Percentiles rank a stretch among this genome's conserved stretches.
These are phyloP conservation scores for Trichoderma arundinaceum DNA, from an alignment of 2,329 filamentous ascomycete genomes.

Conservation along the genomic window DNA sequence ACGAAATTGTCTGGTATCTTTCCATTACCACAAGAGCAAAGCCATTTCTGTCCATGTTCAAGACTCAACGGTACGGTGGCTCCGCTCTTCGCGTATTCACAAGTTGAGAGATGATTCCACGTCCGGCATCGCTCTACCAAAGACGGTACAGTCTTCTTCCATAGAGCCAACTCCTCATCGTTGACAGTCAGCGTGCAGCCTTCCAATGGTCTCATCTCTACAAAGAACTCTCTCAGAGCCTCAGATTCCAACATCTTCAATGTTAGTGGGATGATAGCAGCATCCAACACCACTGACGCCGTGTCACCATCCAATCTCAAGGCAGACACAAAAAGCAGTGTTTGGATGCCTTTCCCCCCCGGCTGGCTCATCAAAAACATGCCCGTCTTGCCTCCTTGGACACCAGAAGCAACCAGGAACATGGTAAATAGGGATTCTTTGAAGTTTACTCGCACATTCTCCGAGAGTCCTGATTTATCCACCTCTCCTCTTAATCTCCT, in stretches of 20 bases:
- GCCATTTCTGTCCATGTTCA: conserved; percentile 44
- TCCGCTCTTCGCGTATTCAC: conserved; percentile 50
- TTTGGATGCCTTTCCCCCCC: conserved; percentile 48
- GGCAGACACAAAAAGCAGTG: conserved; percentile 48
- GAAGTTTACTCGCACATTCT: conserved; percentile 50
- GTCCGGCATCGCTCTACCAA: conserved; percentile 56
- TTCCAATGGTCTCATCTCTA: conserved; percentile 46
- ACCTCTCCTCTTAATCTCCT: conserved; percentile 43
- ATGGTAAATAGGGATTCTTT: conserved; percentile 57
- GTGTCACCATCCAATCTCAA: conserved; percentile 51
- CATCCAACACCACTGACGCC: conserved; percentile 53
- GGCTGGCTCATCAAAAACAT: conserved; percentile 51
- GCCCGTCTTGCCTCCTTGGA: conserved; percentile 52
- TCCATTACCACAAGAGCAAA: conserved; percentile 56
- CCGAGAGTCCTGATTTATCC: conserved; percentile 36
- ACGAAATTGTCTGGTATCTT: conserved; percentile 49
- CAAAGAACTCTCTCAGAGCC: conserved; percentile 48
- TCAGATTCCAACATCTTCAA: conserved; percentile 41
- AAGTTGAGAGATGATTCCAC: conserved; percentile 50
- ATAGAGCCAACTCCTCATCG: conserved; percentile 63
- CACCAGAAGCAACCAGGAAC: conserved; percentile 53
- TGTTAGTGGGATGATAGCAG: conserved; percentile 54
- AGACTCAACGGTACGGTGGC: conserved; percentile 49
- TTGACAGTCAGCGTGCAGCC: conserved; percentile 50
- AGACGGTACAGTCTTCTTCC: conserved; percentile 53